phyloP scores from a whole-genome alignment of 352 stramenopile species.

The Pythium aphanidermatum region DNA sequence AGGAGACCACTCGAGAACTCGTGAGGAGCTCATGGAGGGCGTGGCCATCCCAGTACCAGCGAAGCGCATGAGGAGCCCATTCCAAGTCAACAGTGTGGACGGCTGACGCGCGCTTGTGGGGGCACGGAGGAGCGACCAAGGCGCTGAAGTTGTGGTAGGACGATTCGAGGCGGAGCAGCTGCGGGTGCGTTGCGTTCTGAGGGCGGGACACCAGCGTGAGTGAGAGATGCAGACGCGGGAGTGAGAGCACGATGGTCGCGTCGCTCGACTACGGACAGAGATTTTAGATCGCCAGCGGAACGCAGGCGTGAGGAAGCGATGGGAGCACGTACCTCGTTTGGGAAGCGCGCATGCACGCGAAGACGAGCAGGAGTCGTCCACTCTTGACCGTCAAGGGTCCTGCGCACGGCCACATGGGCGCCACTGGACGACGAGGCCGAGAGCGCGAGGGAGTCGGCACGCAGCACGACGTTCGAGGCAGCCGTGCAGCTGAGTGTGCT shows the following conservation, averaged over 20 bases:
- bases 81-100: slow-evolving; percentile 16
- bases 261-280: neutral
- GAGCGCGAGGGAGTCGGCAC: slow-evolving; percentile 10
- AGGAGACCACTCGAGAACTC: neutral
- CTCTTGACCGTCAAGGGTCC: neutral
- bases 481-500: neutral
- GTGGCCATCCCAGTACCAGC: slow-evolving; percentile 20
- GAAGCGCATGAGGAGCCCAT: slow-evolving; percentile 14
- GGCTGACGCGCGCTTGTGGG: neutral
- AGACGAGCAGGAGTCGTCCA: slow-evolving; percentile 1
- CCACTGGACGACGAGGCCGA: neutral
- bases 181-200: neutral
- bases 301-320: neutral
- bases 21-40: slow-evolving; percentile 11
- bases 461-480: slow-evolving; percentile 1
- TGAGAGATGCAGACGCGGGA: slow-evolving; percentile 3
- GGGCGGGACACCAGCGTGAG: neutral
- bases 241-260: slow-evolving; percentile 6
- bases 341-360: slow-evolving; percentile 13
- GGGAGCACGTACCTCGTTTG: neutral
- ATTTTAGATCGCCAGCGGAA: neutral
- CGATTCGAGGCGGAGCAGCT: slow-evolving; percentile 4
- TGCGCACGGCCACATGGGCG: slow-evolving; percentile 3
- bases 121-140: slow-evolving; percentile 10
- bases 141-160: slow-evolving; percentile 6